Percentiles rank a stretch among this genome's conserved stretches.
Conservation (phyloP, 495 filamentous ascomycete genomes). For the Cairneyella variabilis region DNA sequence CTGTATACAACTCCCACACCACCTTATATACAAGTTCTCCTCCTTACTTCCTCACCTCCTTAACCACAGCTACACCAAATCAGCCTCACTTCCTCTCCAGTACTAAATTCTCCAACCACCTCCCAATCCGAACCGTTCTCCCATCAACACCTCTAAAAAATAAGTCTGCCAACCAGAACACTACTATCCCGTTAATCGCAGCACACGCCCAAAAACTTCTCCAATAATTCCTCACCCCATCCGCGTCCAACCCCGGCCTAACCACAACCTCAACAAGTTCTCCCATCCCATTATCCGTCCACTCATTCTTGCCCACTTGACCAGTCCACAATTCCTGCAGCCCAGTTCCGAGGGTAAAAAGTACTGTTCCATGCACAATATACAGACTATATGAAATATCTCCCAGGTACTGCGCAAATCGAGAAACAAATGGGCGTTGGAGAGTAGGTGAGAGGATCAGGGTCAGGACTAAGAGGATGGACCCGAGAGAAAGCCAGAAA, state of each 20-base stretch:
- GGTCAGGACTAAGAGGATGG: conserved; percentile 49
- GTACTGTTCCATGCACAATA: conserved; percentile 51
- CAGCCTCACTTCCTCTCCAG: not conserved
- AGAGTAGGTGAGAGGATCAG: conserved; percentile 47
- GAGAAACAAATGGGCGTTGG: conserved; percentile 47
- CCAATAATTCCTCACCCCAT: not conserved
- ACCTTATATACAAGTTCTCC: too few relatives aligned
- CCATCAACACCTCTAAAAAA: conserved; percentile 52
- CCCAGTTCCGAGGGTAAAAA: conserved; percentile 41
- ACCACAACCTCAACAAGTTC: conserved; percentile 4
- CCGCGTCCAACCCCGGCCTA: not conserved
- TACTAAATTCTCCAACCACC: conserved; percentile 31
- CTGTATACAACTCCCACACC: too few relatives aligned
- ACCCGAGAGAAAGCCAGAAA: conserved; percentile 52
- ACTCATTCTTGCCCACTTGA: not conserved
- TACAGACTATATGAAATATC: conserved; percentile 54
- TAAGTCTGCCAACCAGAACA: conserved; percentile 49
- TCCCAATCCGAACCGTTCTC: conserved; percentile 47
- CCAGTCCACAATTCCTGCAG: conserved; percentile 10
- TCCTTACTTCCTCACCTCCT: too few relatives aligned
- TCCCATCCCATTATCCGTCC: conserved; percentile 7
- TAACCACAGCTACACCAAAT: not conserved
- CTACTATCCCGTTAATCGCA: conserved; percentile 37
- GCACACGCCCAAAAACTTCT: conserved; percentile 33
- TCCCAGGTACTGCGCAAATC: conserved; percentile 57